Conservation (phyloP, 2,329 filamentous ascomycete genomes). For the Elsinoe necatrix region DNA sequence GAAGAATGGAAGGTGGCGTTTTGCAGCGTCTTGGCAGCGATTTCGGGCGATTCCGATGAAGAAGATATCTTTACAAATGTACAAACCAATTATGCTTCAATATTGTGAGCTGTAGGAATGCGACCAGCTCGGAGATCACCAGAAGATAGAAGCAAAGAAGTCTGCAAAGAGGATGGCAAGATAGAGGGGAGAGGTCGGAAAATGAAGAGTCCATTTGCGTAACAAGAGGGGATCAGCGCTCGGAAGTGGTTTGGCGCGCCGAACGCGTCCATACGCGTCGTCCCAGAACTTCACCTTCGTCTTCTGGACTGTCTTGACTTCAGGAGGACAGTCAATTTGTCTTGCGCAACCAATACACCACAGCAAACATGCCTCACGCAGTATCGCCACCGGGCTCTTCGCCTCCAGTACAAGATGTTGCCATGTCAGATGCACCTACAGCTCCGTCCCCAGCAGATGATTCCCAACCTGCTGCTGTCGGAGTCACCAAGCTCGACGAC, state of each 20-base stretch:
- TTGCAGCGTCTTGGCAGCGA: slow-evolving; percentile 4
- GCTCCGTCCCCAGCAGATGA: slow-evolving; percentile 15
- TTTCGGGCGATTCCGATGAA: background rate
- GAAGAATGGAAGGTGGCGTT: background rate
- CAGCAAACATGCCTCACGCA: slow-evolving; percentile 38
- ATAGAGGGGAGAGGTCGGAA: background rate
- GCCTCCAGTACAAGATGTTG: slow-evolving; percentile 26
- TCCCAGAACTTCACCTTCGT: background rate
- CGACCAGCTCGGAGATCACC: too few relatives aligned
- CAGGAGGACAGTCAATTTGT: background rate
- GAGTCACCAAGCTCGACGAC: slow-evolving; percentile 45
- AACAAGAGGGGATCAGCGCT: background rate
- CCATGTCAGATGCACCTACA: slow-evolving; percentile 28
- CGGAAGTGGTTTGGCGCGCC: slow-evolving; percentile 13
- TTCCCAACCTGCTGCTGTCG: slow-evolving; percentile 17
- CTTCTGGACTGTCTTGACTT: background rate
- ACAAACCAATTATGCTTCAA: background rate
- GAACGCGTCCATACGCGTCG: slow-evolving; percentile 11
- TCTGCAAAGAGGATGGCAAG: background rate
- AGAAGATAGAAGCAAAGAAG: background rate
- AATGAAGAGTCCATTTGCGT: background rate
- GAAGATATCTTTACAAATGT: too few relatives aligned
- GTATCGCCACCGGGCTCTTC: slow-evolving; percentile 32
- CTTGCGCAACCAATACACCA: background rate
- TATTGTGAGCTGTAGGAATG: too few relatives aligned